Evolutionary conservation across 1,284 basidiomycete species (phyloP).

Genomic region (Apiotrichum siamense): DNA sequence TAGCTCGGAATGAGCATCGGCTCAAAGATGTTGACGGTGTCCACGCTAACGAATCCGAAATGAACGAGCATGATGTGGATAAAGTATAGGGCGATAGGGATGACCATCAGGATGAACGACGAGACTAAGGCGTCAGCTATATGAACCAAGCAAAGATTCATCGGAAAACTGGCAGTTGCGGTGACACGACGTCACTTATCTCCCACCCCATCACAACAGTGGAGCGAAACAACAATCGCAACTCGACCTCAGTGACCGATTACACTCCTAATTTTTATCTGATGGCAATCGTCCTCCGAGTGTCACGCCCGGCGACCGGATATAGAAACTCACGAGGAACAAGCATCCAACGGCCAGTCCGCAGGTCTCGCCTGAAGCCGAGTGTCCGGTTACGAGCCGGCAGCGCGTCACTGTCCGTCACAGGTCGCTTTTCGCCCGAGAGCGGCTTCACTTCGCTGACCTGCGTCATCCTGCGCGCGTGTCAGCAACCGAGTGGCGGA

Average conservation of each 20-base stretch:
- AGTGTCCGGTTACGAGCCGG: slow-evolving; percentile 34
- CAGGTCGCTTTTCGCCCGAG: slow-evolving; percentile 16
- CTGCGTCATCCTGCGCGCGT: background rate
- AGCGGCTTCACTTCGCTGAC: slow-evolving; percentile 30
- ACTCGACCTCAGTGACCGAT: no score
- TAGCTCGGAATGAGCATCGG: slow-evolving; percentile 72
- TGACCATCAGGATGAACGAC: slow-evolving; percentile 64
- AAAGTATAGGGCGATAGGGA: slow-evolving; percentile 65
- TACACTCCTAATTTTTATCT: no score
- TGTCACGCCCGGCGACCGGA: background rate
- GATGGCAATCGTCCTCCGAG: background rate
- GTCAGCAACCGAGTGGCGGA: background rate
- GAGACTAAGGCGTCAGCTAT: slow-evolving; percentile 52
- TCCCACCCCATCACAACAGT: no score
- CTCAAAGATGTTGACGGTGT: slow-evolving; percentile 65
- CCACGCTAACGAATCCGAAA: slow-evolving; percentile 43
- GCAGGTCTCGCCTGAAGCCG: slow-evolving; percentile 53
- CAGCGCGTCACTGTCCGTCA: slow-evolving; percentile 8
- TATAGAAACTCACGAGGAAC: slow-evolving; percentile 57
- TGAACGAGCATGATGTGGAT: slow-evolving; percentile 59
- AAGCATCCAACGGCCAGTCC: slow-evolving; percentile 63
- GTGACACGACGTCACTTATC: no score
- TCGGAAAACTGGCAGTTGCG: no score
- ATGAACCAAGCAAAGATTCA: no score
- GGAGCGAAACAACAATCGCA: no score